Evolutionary conservation across 441 rosid species (phyloP).

Genomic region (Adansonia madagascariensis): DNA sequence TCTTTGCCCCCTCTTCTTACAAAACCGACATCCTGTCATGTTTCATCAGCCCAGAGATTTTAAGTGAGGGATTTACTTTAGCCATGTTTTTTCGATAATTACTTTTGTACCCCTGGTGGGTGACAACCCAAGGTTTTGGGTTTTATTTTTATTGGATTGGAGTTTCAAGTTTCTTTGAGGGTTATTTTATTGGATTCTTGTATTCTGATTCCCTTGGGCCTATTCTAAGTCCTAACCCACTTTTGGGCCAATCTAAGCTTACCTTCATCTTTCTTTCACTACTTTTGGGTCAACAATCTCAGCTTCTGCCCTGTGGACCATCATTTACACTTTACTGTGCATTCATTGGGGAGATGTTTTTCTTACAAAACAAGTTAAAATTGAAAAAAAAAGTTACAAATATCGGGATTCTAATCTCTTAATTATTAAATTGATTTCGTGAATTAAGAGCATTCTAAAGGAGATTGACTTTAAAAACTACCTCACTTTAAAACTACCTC

Average conservation of each 20-base stretch:
- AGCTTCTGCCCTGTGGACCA: background rate
- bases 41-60: background rate
- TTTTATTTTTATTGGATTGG: background rate
- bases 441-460: too few species aligned
- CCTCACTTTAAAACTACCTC: too few species aligned
- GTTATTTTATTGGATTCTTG: background rate
- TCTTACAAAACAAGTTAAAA: too few species aligned
- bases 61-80: constrained; percentile 15
- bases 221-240: background rate
- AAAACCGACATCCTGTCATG: background rate
- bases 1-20: background rate
- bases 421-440: too few species aligned
- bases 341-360: background rate
- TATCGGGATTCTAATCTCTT: too few species aligned
- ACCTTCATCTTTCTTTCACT: background rate
- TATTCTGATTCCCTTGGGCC: background rate
- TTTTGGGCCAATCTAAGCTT: background rate
- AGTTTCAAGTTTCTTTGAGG: background rate
- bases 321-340: background rate
- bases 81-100: background rate
- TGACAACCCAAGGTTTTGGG: background rate
- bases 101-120: background rate
- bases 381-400: too few species aligned
- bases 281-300: background rate
- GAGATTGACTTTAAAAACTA: background rate